These are phyloP conservation scores for Carpinus viminea DNA, from an alignment of 306 rosid genomes.

Conservation along the genomic window DNA sequence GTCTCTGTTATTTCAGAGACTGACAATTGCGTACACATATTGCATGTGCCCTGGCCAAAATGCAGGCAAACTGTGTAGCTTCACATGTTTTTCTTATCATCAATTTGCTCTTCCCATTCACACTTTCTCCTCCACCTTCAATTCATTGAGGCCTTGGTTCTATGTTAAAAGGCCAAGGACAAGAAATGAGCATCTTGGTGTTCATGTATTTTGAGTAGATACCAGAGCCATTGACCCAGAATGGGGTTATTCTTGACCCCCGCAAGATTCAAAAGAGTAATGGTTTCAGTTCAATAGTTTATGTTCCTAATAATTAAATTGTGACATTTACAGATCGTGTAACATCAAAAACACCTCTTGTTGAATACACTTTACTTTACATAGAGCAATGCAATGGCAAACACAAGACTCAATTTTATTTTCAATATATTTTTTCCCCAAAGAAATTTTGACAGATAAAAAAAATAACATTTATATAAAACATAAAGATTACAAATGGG, in stretches of 20 bases:
- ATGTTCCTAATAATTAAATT: neutral
- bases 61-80: neutral
- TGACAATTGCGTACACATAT: neutral
- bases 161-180: neutral
- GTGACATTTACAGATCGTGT: neutral
- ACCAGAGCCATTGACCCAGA: neutral
- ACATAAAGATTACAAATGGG: neutral
- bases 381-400: slow-evolving; percentile 6
- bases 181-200: neutral
- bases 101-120: too few species aligned
- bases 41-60: neutral
- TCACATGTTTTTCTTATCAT: too few species aligned
- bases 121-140: neutral
- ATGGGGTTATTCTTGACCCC: neutral
- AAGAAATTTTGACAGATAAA: neutral
- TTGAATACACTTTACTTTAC: neutral
- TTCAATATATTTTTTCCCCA: neutral
- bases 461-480: neutral
- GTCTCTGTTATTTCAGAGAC: too few species aligned
- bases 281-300: neutral
- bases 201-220: neutral
- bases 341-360: neutral
- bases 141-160: neutral
- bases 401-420: slow-evolving; percentile 7
- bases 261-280: too few species aligned